These are phyloP conservation scores for Lactarius pseudohatsudake DNA, from an alignment of 768 basidiomycete genomes.

Conservation along the genomic window DNA sequence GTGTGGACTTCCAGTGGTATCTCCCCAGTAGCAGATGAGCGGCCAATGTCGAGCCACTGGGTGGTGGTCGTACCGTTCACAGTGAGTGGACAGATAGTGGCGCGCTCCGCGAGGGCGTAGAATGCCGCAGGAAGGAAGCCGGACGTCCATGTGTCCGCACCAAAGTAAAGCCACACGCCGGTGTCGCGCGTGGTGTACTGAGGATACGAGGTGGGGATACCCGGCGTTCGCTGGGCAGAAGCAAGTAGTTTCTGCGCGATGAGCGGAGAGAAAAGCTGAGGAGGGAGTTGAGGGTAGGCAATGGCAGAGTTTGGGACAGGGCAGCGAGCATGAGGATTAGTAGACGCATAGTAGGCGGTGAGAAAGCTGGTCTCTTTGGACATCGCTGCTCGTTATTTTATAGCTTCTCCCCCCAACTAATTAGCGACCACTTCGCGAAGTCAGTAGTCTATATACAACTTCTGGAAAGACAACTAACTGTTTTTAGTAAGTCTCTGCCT, in stretches of 20 bases:
- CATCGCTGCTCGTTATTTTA: background rate
- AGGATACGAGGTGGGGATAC: conserved; percentile 49
- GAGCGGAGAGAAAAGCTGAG: conserved; percentile 58
- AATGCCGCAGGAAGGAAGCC: conserved; percentile 64
- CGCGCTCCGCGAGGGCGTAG: conserved; percentile 59
- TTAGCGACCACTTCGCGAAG: background rate
- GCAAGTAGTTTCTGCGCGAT: conserved; percentile 58
- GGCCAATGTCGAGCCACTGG: conserved; percentile 53
- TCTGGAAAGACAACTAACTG: background rate
- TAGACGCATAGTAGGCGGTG: background rate
- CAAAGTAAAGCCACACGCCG: conserved; percentile 55
- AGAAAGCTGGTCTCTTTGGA: background rate
- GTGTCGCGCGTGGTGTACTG: conserved; percentile 53
- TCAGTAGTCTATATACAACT: background rate
- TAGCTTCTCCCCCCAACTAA: background rate
- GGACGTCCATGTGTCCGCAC: conserved; percentile 61
- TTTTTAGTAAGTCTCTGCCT: background rate
- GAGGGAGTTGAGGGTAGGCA: conserved; percentile 34
- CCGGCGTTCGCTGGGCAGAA: conserved; percentile 48
- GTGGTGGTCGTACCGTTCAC: conserved; percentile 45
- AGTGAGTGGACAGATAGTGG: conserved; percentile 45
- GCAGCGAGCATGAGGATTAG: background rate
- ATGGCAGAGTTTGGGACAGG: conserved; percentile 6
- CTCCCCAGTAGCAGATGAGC: conserved; percentile 51
- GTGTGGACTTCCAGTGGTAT: conserved; percentile 50